Evolutionary conservation across 805 yeast species (phyloP), one percentile per base, ranked within the genome.

Genomic region (Wickerhamomyces queroliae): DNA sequence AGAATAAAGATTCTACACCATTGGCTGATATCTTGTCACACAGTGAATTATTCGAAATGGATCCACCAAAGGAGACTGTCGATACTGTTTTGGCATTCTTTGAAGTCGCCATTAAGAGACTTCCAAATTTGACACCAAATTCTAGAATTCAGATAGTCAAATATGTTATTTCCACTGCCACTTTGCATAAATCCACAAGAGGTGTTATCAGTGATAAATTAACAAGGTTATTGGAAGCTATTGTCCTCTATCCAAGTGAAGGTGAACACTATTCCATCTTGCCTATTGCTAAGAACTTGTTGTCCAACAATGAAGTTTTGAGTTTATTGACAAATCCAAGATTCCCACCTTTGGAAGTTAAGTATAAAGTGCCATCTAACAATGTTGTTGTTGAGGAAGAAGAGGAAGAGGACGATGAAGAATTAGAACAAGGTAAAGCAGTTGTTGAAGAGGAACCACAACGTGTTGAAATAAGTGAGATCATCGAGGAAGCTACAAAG

Each of bases 311-410:
- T 51, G 72, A 67, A 8, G 54, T 74, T 17, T 55, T 80, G 31
- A 76, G 85, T 52, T 66, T 83, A 1, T 67, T 86, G 49, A 71
- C 76, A 39, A 83, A 83, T 50, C 95, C 96, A 31, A 69, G 93
- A 51, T 74, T 87, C 49, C 95, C 96, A 46, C 43, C 56, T 38
- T 26, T 50, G 44, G 53, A 54, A 22, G 36, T 38, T 8, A 47
- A 46, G 13, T 52, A 44, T 36, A 50, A 47, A 20, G 46, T 52
- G 13, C 51, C 51, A 46, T 31, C 5, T 47, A 41, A 9, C 44
- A 39, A n/a, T n/a, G n/a, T n/a, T n/a, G 54, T 45, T 7, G 52
- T 46, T 22, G 63, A 53, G 17, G 59, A 50, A 8, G 61, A 54
- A 12, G 57, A 52, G 19, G 62, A 55, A n/a, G 53, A 49, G n/a